Conservation (phyloP, 371 early-diverging fungal species). For the Mortierella polycephala region DNA sequence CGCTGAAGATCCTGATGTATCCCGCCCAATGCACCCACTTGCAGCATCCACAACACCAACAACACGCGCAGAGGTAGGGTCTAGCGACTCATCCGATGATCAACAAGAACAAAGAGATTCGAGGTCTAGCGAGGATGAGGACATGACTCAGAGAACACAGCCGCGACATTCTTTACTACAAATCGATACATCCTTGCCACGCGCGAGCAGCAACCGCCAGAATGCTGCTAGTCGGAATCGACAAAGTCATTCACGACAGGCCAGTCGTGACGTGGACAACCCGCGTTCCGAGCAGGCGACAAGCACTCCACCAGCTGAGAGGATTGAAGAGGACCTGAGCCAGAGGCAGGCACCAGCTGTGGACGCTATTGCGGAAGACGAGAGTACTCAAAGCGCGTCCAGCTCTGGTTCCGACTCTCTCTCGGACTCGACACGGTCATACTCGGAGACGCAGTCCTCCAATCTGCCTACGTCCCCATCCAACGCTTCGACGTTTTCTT, state of each 20-base stretch:
- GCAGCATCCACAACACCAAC: neutral
- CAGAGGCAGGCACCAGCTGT: neutral
- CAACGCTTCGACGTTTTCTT: conserved; percentile 38
- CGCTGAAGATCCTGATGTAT: neutral
- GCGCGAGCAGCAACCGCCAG: conserved; percentile 15
- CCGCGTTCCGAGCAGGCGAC: neutral
- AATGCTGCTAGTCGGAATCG: conserved; percentile 3
- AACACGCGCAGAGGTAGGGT: too few species aligned
- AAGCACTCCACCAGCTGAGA: too few species aligned
- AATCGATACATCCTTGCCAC: conserved; percentile 28
- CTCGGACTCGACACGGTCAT: conserved; percentile 25
- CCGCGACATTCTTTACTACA: conserved; percentile 31
- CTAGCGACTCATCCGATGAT: too few species aligned
- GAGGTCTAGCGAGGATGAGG: neutral
- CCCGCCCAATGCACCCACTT: conserved; percentile 2
- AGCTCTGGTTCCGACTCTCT: conserved; percentile 19
- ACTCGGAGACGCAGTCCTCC: conserved; percentile 13
- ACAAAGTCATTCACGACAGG: conserved; percentile 9
- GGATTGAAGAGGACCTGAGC: neutral
- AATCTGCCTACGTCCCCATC: conserved; percentile 22
- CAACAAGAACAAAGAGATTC: too few species aligned
- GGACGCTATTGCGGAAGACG: too few species aligned
- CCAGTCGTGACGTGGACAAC: conserved; percentile 4
- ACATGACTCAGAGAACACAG: neutral
- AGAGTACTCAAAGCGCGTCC: too few species aligned